Percentiles rank a stretch among this genome's conserved stretches.
phyloP scores from a whole-genome alignment of 169 alveolate genomes.

The Cystoisospora suis region DNA sequence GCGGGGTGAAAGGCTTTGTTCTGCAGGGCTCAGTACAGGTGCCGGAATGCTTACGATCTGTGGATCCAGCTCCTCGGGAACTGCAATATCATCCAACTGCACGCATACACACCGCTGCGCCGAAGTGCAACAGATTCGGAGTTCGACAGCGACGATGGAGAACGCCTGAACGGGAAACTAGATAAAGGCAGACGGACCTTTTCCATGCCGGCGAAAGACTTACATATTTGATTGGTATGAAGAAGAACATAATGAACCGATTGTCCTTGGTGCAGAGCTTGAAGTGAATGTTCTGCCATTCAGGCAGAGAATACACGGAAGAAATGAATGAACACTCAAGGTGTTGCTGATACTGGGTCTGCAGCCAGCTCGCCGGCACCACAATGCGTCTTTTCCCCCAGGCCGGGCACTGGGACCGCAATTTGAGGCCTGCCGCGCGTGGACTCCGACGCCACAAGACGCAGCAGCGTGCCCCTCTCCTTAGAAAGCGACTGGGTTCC shows the following conservation, averaged over 20 bases:
- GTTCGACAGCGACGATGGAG: not conserved
- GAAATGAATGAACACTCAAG: too few relatives aligned
- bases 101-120: not conserved
- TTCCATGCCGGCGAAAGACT: not conserved
- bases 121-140: not conserved
- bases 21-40: not conserved
- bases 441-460: too few relatives aligned
- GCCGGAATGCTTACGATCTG: not conserved
- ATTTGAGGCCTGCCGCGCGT: too few relatives aligned
- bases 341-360: too few relatives aligned
- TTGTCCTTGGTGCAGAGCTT: constrained; percentile 36
- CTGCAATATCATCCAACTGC: constrained; percentile 13
- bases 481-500: too few relatives aligned
- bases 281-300: constrained; percentile 21
- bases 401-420: too few relatives aligned
- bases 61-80: constrained; percentile 17
- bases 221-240: constrained; percentile 15
- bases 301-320: too few relatives aligned
- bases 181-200: not conserved
- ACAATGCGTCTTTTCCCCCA: too few relatives aligned
- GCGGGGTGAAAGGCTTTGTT: not conserved
- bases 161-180: not conserved
- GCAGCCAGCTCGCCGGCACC: too few relatives aligned
- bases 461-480: too few relatives aligned
- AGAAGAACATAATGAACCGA: constrained; percentile 35